Percentiles rank a stretch among this genome's conserved stretches.
Conservation (phyloP, 2,329 filamentous ascomycete species). For the Claviceps sp. region DNA sequence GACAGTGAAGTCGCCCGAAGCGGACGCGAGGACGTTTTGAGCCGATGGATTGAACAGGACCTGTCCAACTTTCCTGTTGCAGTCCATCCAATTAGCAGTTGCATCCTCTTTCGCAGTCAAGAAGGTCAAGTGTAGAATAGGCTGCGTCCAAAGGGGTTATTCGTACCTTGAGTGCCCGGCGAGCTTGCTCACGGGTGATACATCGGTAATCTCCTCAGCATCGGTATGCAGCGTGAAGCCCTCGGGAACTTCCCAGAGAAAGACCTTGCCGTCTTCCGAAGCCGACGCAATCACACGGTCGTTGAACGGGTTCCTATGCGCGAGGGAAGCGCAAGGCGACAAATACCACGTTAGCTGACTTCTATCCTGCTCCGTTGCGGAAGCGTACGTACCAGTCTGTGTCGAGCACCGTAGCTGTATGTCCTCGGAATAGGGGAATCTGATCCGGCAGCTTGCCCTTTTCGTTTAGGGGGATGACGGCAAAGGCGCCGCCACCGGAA, state of each 20-base stretch:
- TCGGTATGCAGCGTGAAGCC: slow-evolving; percentile 77
- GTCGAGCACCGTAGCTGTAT: slow-evolving; percentile 90
- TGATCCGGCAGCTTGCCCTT: slow-evolving; percentile 82
- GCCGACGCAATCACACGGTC: slow-evolving; percentile 84
- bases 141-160: background rate
- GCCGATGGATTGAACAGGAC: slow-evolving; percentile 96
- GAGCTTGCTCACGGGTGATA: slow-evolving; percentile 69
- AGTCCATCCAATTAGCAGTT: background rate
- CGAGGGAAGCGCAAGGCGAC: background rate
- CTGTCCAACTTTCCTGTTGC: slow-evolving; percentile 79
- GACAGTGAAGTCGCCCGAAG: slow-evolving; percentile 86
- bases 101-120: background rate
- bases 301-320: slow-evolving; percentile 79
- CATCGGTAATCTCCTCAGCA: slow-evolving; percentile 69
- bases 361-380: background rate
- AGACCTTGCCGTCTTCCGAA: slow-evolving; percentile 94
- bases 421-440: slow-evolving; percentile 88
- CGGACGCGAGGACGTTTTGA: slow-evolving; percentile 87
- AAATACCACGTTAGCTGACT: background rate
- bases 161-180: slow-evolving; percentile 70
- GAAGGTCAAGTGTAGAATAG: background rate
- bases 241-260: slow-evolving; percentile 89
- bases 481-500: slow-evolving; percentile 89
- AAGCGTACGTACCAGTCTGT: slow-evolving; percentile 64
- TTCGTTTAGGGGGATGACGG: slow-evolving; percentile 84